A percentile compares a stretch with the other conserved stretches of the same genome.
phyloP scores from a whole-genome alignment of 2,329 filamentous ascomycete species.

The Hypoxylon sp. region DNA sequence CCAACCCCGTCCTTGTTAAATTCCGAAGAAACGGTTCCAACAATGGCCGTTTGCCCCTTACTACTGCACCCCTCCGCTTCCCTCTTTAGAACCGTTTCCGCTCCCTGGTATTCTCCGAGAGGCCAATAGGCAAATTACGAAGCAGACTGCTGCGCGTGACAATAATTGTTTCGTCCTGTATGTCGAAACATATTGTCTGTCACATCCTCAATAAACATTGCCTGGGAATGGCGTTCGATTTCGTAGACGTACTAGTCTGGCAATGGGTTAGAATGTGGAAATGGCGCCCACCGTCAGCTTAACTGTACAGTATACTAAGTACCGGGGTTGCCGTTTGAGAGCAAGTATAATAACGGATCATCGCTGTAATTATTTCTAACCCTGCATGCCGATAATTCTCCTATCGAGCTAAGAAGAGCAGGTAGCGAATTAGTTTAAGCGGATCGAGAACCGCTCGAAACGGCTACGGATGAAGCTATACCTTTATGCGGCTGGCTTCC shows the following conservation, averaged over 20 bases:
- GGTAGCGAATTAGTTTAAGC: slow-evolving; percentile 10
- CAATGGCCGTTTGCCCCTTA: slow-evolving; percentile 21
- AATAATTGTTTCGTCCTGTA: slow-evolving; percentile 27
- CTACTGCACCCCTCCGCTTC: slow-evolving; percentile 8
- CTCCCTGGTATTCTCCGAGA: slow-evolving; percentile 1
- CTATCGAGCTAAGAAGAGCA: background rate
- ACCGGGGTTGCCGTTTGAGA: background rate
- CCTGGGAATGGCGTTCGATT: background rate
- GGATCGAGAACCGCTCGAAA: slow-evolving; percentile 27
- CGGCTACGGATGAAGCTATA: slow-evolving; percentile 27
- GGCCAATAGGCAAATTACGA: slow-evolving; percentile 5
- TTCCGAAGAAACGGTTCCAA: slow-evolving; percentile 17
- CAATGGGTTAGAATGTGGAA: slow-evolving; percentile 12
- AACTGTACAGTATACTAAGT: background rate
- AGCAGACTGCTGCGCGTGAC: slow-evolving; percentile 19
- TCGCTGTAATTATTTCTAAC: slow-evolving; percentile 8
- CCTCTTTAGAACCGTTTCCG: slow-evolving; percentile 29
- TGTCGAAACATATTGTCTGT: slow-evolving; percentile 7
- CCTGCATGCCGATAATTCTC: background rate
- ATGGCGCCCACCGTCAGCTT: too few relatives aligned
- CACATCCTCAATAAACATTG: slow-evolving; percentile 3
- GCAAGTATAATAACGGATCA: slow-evolving; percentile 2
- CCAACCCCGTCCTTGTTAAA: background rate
- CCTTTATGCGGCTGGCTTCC: slow-evolving; percentile 30
- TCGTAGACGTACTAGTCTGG: slow-evolving; percentile 2